Evolutionary conservation across 495 filamentous ascomycete species (phyloP).

Genomic region (Physcia stellaris): DNA sequence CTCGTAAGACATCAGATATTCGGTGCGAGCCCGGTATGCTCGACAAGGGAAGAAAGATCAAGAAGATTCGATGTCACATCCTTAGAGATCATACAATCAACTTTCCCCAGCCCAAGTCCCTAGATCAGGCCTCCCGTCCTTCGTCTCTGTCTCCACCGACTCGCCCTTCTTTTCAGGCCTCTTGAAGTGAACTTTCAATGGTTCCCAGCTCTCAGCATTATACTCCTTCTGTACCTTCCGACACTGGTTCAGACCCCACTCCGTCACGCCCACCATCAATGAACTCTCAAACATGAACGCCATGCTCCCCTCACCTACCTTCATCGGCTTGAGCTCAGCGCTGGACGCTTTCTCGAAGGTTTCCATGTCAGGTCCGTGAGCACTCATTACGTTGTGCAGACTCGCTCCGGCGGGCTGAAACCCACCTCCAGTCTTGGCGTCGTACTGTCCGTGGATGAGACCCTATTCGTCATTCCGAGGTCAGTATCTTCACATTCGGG

Average conservation of each 20-base stretch:
- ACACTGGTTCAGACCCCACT: constrained; percentile 78
- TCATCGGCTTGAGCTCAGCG: constrained; percentile 40
- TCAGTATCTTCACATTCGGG: no score
- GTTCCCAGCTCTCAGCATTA: constrained; percentile 74
- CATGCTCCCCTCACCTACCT: constrained; percentile 50
- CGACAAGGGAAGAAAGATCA: no score
- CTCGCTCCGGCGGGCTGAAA: constrained; percentile 51
- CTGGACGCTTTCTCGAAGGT: constrained; percentile 47
- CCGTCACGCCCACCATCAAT: constrained; percentile 81
- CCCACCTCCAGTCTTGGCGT: constrained; percentile 48
- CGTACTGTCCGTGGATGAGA: constrained; percentile 49
- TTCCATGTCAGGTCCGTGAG: constrained; percentile 44
- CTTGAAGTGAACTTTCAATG: constrained; percentile 64
- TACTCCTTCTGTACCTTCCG: constrained; percentile 75
- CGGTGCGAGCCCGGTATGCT: no score
- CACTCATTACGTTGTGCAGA: constrained; percentile 50
- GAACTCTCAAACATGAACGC: constrained; percentile 60
- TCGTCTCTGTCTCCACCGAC: background rate
- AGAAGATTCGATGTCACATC: no score
- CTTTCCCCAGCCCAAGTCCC: no score
- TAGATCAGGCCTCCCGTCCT: constrained; percentile 2
- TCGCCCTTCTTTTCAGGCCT: constrained; percentile 32
- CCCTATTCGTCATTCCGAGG: no score
- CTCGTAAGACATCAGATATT: no score
- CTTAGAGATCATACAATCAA: no score